phyloP scores from a whole-genome alignment of 2,329 filamentous ascomycete genomes.

The Exophiala sp. region DNA sequence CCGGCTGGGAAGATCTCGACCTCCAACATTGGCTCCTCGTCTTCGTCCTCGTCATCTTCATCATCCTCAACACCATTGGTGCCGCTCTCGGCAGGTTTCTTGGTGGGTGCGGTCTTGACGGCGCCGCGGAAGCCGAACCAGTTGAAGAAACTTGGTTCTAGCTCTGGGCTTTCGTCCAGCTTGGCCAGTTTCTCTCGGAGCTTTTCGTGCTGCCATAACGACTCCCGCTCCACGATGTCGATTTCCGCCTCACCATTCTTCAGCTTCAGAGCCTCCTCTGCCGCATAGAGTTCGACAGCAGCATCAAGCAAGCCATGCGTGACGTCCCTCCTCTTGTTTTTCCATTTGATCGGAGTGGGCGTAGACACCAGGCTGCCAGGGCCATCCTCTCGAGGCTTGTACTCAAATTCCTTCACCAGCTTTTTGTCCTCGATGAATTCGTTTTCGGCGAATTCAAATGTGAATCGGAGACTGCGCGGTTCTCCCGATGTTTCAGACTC shows the following conservation, averaged over 20 bases:
- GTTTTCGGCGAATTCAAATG: slow-evolving; percentile 73
- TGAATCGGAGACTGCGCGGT: slow-evolving; percentile 71
- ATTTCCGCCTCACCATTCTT: slow-evolving; percentile 21
- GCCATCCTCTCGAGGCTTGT: slow-evolving; percentile 49
- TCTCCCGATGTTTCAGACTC: slow-evolving; percentile 57
- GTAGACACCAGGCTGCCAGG: slow-evolving; percentile 76
- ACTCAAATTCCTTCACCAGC: slow-evolving; percentile 89
- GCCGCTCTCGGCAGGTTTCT: slow-evolving; percentile 56
- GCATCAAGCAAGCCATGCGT: slow-evolving; percentile 73
- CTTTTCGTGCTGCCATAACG: slow-evolving; percentile 30
- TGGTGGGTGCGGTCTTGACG: slow-evolving; percentile 61
- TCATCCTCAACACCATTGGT: slow-evolving; percentile 46
- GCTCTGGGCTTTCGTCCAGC: slow-evolving; percentile 33
- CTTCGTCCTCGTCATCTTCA: slow-evolving; percentile 41
- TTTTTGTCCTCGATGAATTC: slow-evolving; percentile 71
- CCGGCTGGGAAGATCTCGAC: slow-evolving; percentile 84
- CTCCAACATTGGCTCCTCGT: slow-evolving; percentile 56
- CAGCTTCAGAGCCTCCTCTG: slow-evolving; percentile 43
- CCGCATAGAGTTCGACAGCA: slow-evolving; percentile 63
- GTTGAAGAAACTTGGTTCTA: slow-evolving; percentile 68
- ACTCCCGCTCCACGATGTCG: slow-evolving; percentile 26
- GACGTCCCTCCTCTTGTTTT: slow-evolving; percentile 72
- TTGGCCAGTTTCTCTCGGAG: slow-evolving; percentile 33
- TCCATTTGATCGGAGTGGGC: slow-evolving; percentile 84
- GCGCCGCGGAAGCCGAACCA: slow-evolving; percentile 77